Conservation (phyloP, 164 flowering plant genomes). For the Magnolia sinica region DNA sequence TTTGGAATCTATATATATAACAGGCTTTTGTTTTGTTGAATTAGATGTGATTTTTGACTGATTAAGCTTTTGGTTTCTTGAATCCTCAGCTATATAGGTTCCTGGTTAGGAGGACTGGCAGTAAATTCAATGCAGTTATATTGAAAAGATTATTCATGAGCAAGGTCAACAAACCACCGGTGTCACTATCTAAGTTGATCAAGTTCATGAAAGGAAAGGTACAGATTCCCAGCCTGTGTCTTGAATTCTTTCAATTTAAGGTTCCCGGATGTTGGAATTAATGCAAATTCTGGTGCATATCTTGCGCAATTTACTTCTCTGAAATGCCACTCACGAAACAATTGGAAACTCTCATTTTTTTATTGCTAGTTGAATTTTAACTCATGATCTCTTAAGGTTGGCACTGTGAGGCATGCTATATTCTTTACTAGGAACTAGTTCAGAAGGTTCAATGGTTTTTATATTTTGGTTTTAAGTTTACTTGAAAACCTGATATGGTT, state of each 20-base stretch:
- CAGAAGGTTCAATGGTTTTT: neutral
- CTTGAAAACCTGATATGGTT: neutral
- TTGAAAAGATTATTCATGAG: conserved; percentile 30
- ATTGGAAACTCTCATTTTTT: neutral
- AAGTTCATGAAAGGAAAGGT: conserved; percentile 27
- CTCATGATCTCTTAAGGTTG: neutral
- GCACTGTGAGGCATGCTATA: neutral
- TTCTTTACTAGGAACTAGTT: neutral
- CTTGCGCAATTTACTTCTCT: neutral
- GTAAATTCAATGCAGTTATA: conserved; percentile 26
- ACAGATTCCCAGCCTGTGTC: neutral
- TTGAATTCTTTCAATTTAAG: neutral
- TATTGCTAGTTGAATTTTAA: too few species aligned
- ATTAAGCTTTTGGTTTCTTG: too few species aligned
- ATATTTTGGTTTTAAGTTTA: neutral
- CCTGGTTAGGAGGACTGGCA: conserved; percentile 27
- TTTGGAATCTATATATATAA: too few species aligned
- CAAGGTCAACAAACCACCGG: conserved; percentile 22
- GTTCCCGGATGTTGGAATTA: neutral
- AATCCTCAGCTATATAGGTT: conserved; percentile 24
- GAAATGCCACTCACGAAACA: neutral
- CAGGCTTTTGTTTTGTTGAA: too few species aligned
- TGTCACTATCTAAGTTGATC: conserved; percentile 26
- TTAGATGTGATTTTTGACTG: too few species aligned
- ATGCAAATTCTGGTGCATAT: neutral